These are phyloP conservation scores for Trichosphaerium sp. DNA, from an alignment of 78 protist species.

Conservation along the genomic window DNA sequence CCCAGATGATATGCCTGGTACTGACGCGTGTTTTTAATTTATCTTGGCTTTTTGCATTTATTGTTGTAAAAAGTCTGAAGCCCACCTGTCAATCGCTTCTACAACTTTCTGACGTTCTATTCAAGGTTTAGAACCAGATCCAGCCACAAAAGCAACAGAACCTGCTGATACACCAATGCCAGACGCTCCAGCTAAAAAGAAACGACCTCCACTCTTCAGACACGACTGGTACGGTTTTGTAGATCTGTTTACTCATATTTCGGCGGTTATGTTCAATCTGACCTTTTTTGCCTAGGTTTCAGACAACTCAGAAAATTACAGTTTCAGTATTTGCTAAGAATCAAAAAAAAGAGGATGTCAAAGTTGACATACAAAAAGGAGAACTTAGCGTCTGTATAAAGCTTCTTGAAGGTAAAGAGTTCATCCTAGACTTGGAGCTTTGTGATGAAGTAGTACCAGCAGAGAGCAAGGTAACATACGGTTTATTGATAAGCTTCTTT, in stretches of 20 bases:
- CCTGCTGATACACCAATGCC: background rate
- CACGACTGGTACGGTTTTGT: conserved; percentile 76
- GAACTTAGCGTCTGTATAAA: conserved; percentile 14
- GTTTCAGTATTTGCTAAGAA: conserved; percentile 44
- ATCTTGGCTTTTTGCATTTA: too few species aligned
- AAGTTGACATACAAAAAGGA: conserved; percentile 3
- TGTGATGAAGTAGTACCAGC: conserved; percentile 19
- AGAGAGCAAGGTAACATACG: conserved; percentile 6
- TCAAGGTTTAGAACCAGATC: too few species aligned
- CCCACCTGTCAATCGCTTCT: too few species aligned
- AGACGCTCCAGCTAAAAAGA: conserved; percentile 14
- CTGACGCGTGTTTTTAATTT: too few species aligned
- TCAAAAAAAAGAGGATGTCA: conserved; percentile 15
- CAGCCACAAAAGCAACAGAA: conserved; percentile 19
- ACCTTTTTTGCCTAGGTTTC: too few species aligned
- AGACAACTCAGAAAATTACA: conserved; percentile 41
- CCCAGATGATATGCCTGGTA: too few species aligned
- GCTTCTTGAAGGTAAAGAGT: conserved; percentile 42
- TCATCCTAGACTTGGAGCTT: conserved; percentile 22
- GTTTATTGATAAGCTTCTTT: too few species aligned
- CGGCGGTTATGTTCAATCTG: too few species aligned
- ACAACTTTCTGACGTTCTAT: too few species aligned
- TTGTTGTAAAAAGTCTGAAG: too few species aligned
- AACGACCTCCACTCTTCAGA: conserved; percentile 24
- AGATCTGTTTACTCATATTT: too few species aligned